Percentiles rank a stretch among this genome's conserved stretches.
These are phyloP conservation scores for Penicillium tannophilum DNA, from an alignment of 495 filamentous ascomycete genomes.

Conservation along the genomic window DNA sequence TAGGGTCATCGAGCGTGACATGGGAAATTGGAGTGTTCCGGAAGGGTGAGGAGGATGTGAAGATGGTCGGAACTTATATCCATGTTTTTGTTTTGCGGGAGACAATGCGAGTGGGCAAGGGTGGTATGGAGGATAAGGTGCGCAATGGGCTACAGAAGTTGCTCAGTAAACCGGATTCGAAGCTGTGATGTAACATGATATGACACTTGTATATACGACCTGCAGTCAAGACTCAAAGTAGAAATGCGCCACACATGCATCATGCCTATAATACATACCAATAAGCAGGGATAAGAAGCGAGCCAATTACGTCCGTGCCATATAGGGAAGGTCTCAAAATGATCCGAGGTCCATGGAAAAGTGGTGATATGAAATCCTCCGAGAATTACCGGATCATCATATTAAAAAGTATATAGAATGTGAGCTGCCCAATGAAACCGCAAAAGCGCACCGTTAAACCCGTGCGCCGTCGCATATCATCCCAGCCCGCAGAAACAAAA, in stretches of 20 bases:
- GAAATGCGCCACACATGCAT: not conserved
- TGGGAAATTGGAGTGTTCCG: slow-evolving; percentile 93
- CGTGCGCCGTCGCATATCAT: slow-evolving; percentile 18
- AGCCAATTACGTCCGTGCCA: not conserved
- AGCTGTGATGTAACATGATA: slow-evolving; percentile 19
- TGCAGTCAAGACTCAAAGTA: not conserved
- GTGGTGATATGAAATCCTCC: not conserved
- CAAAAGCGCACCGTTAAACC: not conserved
- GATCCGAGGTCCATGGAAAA: not conserved
- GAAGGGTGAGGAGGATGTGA: slow-evolving; percentile 69
- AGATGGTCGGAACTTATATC: slow-evolving; percentile 82
- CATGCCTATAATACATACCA: not conserved
- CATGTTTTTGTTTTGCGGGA: slow-evolving; percentile 86
- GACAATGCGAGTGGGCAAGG: slow-evolving; percentile 61
- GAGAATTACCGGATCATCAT: not conserved
- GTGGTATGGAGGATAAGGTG: slow-evolving; percentile 51
- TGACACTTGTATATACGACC: not conserved
- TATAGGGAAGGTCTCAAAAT: not conserved
- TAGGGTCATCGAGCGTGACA: slow-evolving; percentile 85
- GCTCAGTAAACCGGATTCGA: slow-evolving; percentile 33
- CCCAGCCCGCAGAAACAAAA: slow-evolving; percentile 13
- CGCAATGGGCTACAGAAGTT: slow-evolving; percentile 49
- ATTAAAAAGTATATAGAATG: not conserved
- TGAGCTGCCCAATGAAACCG: slow-evolving; percentile 1
- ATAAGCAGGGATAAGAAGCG: not conserved